phyloP scores from a whole-genome alignment of 371 early-diverging fungal genomes.

The Mortierella polycephala region DNA sequence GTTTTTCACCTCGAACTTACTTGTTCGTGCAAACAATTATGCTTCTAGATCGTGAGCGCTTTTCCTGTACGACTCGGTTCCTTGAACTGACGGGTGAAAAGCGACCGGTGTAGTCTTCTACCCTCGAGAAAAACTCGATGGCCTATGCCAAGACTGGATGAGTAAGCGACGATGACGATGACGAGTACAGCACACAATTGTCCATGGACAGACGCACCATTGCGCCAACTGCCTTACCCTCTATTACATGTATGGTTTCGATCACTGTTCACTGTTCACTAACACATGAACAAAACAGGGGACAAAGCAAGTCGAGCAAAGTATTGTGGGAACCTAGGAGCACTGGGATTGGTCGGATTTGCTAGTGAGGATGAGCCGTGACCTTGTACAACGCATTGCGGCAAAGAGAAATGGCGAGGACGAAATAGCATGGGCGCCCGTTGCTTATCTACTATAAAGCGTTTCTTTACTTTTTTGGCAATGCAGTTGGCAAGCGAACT shows the following conservation, averaged over 20 bases:
- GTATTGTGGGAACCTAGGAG: slow-evolving; percentile 5
- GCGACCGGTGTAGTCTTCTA: slow-evolving; percentile 8
- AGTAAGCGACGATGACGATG: too few species aligned
- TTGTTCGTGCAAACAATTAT: neutral
- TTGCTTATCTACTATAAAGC: too few species aligned
- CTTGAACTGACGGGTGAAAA: slow-evolving; percentile 17
- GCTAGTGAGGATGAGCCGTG: neutral
- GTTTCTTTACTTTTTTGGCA: too few species aligned
- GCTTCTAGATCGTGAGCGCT: slow-evolving; percentile 30
- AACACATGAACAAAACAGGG: neutral
- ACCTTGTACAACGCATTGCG: neutral
- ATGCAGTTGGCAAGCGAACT: too few species aligned
- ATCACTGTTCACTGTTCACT: too few species aligned
- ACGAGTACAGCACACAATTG: too few species aligned
- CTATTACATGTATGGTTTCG: too few species aligned
- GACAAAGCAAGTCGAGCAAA: neutral
- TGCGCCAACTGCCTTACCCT: too few species aligned
- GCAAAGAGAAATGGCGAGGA: neutral
- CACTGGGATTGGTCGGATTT: slow-evolving; percentile 10
- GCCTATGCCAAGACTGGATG: neutral
- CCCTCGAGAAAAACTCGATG: slow-evolving; percentile 27
- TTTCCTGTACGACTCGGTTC: slow-evolving; percentile 34
- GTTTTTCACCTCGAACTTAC: neutral
- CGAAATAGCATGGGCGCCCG: too few species aligned
- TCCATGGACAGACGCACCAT: too few species aligned